Conservation (phyloP, 768 basidiomycete species). For the Hericium alpestre region DNA sequence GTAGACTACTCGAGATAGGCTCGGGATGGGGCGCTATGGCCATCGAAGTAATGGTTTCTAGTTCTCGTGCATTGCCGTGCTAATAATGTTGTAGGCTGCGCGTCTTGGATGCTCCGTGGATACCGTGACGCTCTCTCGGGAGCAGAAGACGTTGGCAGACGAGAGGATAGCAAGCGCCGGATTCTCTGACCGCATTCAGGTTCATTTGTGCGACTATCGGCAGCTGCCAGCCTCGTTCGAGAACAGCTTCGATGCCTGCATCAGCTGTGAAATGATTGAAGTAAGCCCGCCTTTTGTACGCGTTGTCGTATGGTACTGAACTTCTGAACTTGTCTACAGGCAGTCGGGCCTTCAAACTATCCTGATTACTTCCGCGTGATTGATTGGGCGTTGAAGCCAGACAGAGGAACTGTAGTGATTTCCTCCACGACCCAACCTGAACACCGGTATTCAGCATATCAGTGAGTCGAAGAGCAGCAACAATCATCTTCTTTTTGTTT, state of each 20-base stretch:
- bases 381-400: conserved; percentile 29
- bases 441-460: too few relatives aligned
- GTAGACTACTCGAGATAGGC: conserved; percentile 29
- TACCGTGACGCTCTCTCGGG: conserved; percentile 27
- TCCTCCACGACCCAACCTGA: too few relatives aligned
- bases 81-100: background rate
- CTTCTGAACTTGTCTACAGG: conserved; percentile 5
- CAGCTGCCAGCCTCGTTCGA: conserved; percentile 24
- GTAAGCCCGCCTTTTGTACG: background rate
- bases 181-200: conserved; percentile 21
- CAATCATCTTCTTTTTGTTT: too few relatives aligned
- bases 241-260: conserved; percentile 28
- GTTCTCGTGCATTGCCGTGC: conserved; percentile 13
- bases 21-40: conserved; percentile 30
- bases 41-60: conserved; percentile 19
- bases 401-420: conserved; percentile 16
- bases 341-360: conserved; percentile 26
- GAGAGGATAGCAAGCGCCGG: conserved; percentile 25
- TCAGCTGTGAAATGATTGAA: conserved; percentile 35
- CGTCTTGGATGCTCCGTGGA: conserved; percentile 24
- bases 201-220: conserved; percentile 30
- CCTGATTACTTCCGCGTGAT: conserved; percentile 28
- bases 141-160: conserved; percentile 27
- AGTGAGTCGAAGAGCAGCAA: too few relatives aligned
- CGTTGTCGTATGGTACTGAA: background rate